Base-by-base conservation (phyloP, 2,329 filamentous ascomycete genomes). In the Lojkania enalia region DNA sequence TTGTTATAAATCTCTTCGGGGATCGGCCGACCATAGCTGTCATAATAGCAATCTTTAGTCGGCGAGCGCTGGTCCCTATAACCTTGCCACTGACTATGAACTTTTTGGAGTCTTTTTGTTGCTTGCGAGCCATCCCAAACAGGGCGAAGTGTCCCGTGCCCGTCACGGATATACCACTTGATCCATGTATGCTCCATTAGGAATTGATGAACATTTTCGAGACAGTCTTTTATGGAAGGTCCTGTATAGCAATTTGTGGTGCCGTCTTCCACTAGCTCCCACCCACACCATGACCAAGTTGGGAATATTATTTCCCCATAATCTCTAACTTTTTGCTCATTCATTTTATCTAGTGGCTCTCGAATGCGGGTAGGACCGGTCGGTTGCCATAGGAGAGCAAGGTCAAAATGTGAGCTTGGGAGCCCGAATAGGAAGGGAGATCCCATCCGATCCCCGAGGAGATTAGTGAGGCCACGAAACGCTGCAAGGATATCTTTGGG, bases 401-500 rank as follows among this genome's bases (percentile, higher is more conserved):
- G 16, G 14, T 33, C 30, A 33, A 33, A 33, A 16, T 33, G 30
- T 9, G 30, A 33, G 6, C 11, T 12, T 9, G 30, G 30, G 14
- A 33, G 30, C 11, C 30, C 30, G 30, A 11, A 33, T 7, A 33
- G 7, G 14, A 33, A 15, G 14, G 9, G 11, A 15, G 11, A 9
- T 6, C 30, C 30, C 6, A 33, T 7, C 6, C 11, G 11, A 15
- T 33, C 30, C 7, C 30, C 11, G 14, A 33, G 11, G 16, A 33
- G 30, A 15, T 33, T 33, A 15, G 11, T 15, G 4, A 42, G 19
- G 3, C 44, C 44, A 3, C 21, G n/a, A 23, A 47, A 37, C 2
- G 44, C 44, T 16, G 41, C 32, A n/a, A 47, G 12, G 4, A 20
- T 30, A 20, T 47, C 44, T 42, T 32, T 38, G 3, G 6, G 31